Conservation (phyloP, 345 rosid species). For the Eucalyptus pauciflora region DNA sequence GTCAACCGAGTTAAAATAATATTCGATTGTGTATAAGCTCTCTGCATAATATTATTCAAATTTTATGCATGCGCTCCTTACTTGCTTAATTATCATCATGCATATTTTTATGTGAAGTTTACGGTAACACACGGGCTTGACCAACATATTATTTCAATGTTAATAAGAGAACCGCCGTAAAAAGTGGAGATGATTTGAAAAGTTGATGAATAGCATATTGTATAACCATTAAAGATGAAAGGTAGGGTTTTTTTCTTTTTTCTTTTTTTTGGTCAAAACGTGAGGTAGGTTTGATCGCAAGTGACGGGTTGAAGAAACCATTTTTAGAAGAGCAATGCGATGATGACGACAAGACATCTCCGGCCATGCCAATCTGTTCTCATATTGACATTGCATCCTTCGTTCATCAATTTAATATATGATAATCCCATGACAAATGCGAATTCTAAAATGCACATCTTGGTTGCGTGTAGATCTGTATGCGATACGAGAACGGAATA, state of each 20-base stretch:
- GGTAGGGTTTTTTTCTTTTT: background rate
- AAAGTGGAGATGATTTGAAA: background rate
- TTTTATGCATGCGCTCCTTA: background rate
- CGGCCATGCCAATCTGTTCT: background rate
- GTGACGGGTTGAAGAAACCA: background rate
- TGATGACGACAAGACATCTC: background rate
- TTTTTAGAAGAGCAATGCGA: background rate
- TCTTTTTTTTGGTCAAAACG: background rate
- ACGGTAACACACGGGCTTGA: background rate
- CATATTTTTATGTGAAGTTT: too few species aligned
- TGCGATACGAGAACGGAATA: background rate
- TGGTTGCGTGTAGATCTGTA: background rate
- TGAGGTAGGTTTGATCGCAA: background rate
- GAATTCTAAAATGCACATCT: background rate
- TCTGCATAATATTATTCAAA: accelerated
- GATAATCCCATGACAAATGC: background rate
- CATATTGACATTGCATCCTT: background rate
- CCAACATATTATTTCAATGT: background rate
- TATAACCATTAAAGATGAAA: background rate
- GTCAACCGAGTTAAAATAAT: background rate
- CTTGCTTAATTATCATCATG: background rate
- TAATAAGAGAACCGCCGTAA: background rate
- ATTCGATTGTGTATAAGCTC: background rate
- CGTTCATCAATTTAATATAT: background rate
- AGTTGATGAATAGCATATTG: background rate